Conservation (phyloP, 305 asterid species). For the Solanum hybrid region DNA sequence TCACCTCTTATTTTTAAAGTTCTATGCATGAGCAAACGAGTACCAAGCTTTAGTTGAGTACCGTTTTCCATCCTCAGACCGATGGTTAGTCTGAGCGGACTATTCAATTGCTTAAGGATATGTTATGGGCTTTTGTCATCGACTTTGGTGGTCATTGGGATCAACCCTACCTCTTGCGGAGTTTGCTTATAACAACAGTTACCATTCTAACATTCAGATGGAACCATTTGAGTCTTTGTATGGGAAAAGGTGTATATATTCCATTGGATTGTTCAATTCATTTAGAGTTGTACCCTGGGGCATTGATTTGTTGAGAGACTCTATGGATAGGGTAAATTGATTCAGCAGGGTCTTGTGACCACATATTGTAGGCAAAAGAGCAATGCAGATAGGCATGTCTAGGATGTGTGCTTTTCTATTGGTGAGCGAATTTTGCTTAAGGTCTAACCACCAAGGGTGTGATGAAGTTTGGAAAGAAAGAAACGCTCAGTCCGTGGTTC, state of each 20-base stretch:
- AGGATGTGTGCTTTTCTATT: not conserved
- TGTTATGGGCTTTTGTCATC: not conserved
- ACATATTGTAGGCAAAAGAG: not conserved
- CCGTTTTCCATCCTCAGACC: not conserved
- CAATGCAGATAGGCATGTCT: not conserved
- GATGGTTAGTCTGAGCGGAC: not conserved
- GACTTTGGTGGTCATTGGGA: not conserved
- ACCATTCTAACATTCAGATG: not conserved
- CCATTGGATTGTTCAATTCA: not conserved
- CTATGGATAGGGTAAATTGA: not conserved
- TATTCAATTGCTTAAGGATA: not conserved
- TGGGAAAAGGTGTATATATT: not conserved
- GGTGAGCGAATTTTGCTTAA: not conserved
- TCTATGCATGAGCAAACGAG: not conserved
- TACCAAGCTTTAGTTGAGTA: not conserved
- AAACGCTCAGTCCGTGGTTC: not conserved
- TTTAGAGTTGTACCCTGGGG: not conserved
- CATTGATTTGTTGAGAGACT: not conserved
- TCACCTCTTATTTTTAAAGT: not conserved
- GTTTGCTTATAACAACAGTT: not conserved
- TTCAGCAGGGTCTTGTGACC: not conserved
- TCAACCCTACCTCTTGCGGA: not conserved
- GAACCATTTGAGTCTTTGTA: not conserved
- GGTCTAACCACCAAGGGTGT: not conserved
- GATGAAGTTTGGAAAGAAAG: not conserved